Evolutionary conservation across 2,329 filamentous ascomycete genomes (phyloP), one percentile per base, ranked within the genome.

Genomic region (Xylariomycetidae sp.): DNA sequence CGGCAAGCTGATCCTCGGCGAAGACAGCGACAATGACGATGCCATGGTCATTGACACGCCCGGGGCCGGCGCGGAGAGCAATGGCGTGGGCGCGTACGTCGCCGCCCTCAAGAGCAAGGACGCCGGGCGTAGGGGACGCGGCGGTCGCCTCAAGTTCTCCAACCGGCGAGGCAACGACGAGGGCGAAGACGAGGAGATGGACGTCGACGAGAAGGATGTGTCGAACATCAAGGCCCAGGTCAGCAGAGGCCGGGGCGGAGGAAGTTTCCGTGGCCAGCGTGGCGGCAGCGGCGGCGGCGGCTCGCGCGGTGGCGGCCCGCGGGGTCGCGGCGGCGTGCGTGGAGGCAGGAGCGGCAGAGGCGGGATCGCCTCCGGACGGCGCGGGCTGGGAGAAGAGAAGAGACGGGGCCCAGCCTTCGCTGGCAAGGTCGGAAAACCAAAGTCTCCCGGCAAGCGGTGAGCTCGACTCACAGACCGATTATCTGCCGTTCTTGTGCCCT

Each of bases 1-100:
- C 54, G 86, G 86, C 41, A 92, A 89, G 63, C 73, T 93, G 25
- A 74, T 93, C 44, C 70, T 93, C 33, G 82, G 79, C 48, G 68
- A 71, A 48, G 71, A 73, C 30, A 60, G 60, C 29, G 65, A 71
- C 26, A 67, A 67, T 29, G 67, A 65, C 28, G 67, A 65, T 15
- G 74, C 73, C 47, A 82, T 82, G 73, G 73, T 75, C 19, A 61
- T 85, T 48, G 82, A 88, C 14, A 64, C 63, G 15, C 59, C 53
- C 6, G 49, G 39, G 8, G 53, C 46, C 1, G 61, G 59, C 18
- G 62, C 60, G 32, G 64, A 64, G 36, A 71, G 67, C 13, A 72
- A 67, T 14, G 79, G 79, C 10, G 76, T 85, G 4, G 73, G 72
- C 39, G 81, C 81, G 15, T 85, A 85, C 54, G 77, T 85, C 25